These are phyloP conservation scores for Jimgerdemannia lactiflua DNA, from an alignment of 192 early-diverging fungal genomes.

Conservation along the genomic window DNA sequence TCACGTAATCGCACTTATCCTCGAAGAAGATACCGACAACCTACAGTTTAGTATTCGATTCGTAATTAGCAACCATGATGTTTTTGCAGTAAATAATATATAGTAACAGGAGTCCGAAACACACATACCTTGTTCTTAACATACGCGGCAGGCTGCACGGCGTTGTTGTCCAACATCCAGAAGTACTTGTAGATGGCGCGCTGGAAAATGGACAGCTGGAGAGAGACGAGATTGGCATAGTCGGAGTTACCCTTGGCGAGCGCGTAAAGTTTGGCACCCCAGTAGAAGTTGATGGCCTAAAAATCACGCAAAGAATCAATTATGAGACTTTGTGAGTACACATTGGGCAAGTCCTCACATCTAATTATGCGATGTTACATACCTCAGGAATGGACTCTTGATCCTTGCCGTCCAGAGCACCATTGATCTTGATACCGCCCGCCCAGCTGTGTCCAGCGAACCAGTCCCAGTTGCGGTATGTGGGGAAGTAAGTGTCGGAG, in stretches of 20 bases:
- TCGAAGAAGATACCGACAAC: constrained; percentile 33
- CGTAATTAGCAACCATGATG: too few relatives aligned
- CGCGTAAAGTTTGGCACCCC: constrained; percentile 33
- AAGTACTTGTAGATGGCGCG: constrained; percentile 33
- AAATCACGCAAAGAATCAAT: too few relatives aligned
- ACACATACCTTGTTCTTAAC: constrained; percentile 23
- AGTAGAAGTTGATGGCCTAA: constrained; percentile 32
- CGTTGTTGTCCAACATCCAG: constrained; percentile 27
- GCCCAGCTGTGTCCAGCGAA: constrained; percentile 69
- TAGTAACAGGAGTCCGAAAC: too few relatives aligned
- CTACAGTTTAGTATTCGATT: neutral
- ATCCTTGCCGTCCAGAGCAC: constrained; percentile 34
- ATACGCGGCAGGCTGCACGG: constrained; percentile 17
- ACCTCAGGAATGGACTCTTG: constrained; percentile 37
- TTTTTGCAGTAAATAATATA: too few relatives aligned
- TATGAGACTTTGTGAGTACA: too few relatives aligned
- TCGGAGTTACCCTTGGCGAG: constrained; percentile 20
- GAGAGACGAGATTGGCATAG: constrained; percentile 10
- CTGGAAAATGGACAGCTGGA: constrained; percentile 26
- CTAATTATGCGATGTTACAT: constrained; percentile 1
- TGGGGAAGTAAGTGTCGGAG: constrained; percentile 47
- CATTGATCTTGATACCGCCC: constrained; percentile 39
- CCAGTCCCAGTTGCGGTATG: constrained; percentile 52
- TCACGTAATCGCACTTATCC: constrained; percentile 35
- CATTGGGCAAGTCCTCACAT: neutral